A percentile compares a stretch with the other conserved stretches of the same genome.
These are phyloP conservation scores for Crithidia fasciculata DNA, from an alignment of 208 protist species.

Conservation along the genomic window DNA sequence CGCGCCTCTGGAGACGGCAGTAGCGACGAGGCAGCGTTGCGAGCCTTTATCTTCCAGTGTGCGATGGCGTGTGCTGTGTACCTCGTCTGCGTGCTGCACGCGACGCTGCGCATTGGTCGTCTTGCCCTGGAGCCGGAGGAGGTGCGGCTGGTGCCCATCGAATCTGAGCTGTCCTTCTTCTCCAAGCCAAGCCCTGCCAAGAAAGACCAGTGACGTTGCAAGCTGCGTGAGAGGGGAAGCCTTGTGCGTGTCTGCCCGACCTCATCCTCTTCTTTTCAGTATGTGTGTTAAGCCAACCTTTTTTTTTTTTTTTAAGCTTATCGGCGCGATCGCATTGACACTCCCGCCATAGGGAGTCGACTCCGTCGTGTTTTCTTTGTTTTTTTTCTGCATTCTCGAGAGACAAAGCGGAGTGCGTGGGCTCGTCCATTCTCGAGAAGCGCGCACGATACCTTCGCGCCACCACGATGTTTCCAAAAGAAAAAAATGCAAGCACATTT, in stretches of 20 bases:
- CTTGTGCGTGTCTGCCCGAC: not conserved
- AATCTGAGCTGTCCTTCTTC: constrained; percentile 29
- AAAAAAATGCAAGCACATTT: too few relatives aligned
- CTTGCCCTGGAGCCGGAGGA: constrained; percentile 47
- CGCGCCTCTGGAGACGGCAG: not conserved
- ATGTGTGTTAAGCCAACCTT: too few relatives aligned
- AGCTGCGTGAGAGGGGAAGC: not conserved
- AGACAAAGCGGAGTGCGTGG: too few relatives aligned
- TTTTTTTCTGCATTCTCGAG: not conserved
- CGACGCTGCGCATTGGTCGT: constrained; percentile 31
- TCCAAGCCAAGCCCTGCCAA: constrained; percentile 3
- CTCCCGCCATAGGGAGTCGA: not conserved
- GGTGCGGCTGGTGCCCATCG: constrained; percentile 28
- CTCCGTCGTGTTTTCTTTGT: constrained; percentile 3
- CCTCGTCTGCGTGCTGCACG: constrained; percentile 26
- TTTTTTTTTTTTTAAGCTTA: constrained; percentile 6
- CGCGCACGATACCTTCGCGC: too few relatives aligned
- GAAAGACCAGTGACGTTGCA: constrained; percentile 7
- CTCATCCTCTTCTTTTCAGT: constrained; percentile 3
- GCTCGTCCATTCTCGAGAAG: too few relatives aligned
- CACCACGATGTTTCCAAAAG: too few relatives aligned
- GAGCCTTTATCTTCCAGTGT: constrained; percentile 24
- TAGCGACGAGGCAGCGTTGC: constrained; percentile 12
- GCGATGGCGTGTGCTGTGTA: constrained; percentile 20
- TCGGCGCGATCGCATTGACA: not conserved